Conservation (phyloP, 208 protist genomes). For the Crithidia expoeki region DNA sequence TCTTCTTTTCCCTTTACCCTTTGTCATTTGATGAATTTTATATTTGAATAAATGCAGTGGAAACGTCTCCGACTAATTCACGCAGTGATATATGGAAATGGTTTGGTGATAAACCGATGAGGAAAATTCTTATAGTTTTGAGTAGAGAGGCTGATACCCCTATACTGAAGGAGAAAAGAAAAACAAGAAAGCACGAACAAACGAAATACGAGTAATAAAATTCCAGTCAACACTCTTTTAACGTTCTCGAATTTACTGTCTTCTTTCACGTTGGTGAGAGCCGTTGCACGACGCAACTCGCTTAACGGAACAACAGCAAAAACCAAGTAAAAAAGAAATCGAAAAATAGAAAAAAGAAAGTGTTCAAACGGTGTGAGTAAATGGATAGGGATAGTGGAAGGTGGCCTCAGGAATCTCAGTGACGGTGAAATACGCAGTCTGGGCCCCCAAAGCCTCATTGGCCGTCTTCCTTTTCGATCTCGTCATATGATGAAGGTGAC, state of each 20-base stretch:
- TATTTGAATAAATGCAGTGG: slow-evolving; percentile 11
- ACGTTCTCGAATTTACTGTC: no score
- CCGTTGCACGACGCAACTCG: no score
- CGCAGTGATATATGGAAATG: no score
- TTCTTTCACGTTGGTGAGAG: not conserved
- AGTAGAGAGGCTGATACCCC: no score
- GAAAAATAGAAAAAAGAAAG: not conserved
- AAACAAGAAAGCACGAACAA: slow-evolving; percentile 1
- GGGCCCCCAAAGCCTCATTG: not conserved
- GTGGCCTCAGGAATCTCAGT: slow-evolving; percentile 22
- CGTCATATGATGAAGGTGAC: not conserved
- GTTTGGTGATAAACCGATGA: no score
- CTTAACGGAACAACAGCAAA: not conserved
- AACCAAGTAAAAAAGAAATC: not conserved
- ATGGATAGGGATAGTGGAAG: slow-evolving; percentile 5
- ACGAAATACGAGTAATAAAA: no score
- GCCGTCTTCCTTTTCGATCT: not conserved
- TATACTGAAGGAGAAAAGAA: no score
- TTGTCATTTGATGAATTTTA: no score
- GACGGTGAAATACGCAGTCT: not conserved
- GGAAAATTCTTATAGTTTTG: no score
- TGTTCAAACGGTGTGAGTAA: not conserved
- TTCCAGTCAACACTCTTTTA: no score
- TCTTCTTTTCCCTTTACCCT: slow-evolving; percentile 18
- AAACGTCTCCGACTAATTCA: slow-evolving; percentile 13